Evolutionary conservation across 176 grass and related monocot genomes (phyloP).

Genomic region (Oryza meyeriana): DNA sequence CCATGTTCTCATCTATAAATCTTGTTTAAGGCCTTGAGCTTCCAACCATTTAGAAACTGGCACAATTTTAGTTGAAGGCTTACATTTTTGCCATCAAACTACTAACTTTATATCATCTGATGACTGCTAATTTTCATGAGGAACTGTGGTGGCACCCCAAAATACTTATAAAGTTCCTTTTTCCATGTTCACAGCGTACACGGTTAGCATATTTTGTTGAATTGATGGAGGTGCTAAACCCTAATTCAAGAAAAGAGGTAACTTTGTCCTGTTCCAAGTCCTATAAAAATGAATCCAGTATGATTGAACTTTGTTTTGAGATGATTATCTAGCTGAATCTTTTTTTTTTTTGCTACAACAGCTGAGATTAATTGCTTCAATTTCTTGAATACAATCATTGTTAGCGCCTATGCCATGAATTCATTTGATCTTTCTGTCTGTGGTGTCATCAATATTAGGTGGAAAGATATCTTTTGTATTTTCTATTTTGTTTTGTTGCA

Average conservation of each 20-base stretch:
- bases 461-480: neutral
- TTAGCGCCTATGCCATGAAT: conserved; percentile 7
- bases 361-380: neutral
- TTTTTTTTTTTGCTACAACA: neutral
- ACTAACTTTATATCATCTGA: neutral
- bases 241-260: conserved; percentile 67
- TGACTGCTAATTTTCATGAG: neutral
- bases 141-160: neutral
- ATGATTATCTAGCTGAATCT: neutral
- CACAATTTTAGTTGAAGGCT: conserved; percentile 4
- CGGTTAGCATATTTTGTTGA: conserved; percentile 82
- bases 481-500: conserved; percentile 3
- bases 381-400: conserved; percentile 18
- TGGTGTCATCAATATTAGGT: neutral
- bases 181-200: conserved; percentile 64
- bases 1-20: conserved; percentile 11
- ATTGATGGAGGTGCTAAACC: conserved; percentile 90
- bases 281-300: conserved; percentile 25
- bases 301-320: conserved; percentile 20
- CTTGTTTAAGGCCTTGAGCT: conserved; percentile 28
- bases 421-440: conserved; percentile 6
- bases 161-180: conserved; percentile 25
- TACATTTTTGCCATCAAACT: neutral
- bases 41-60: neutral
- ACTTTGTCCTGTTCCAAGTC: conserved; percentile 20